phyloP scores from a whole-genome alignment of 2,329 filamentous ascomycete species.

The Exophiala mesophila region DNA sequence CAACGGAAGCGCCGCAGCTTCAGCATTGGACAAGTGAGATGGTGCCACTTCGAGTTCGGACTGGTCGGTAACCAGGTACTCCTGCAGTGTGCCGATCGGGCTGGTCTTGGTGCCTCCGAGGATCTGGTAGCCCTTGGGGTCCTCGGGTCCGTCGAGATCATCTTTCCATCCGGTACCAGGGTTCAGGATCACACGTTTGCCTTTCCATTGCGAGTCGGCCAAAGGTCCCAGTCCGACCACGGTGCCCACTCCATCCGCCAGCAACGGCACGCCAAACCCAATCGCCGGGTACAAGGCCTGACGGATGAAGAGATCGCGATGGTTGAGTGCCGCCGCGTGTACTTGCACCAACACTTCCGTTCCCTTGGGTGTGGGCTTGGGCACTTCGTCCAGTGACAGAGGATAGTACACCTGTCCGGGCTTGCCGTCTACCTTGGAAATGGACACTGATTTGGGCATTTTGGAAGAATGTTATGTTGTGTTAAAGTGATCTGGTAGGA shows the following conservation, averaged over 20 bases:
- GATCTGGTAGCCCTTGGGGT: conserved; percentile 53
- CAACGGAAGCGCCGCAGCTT: conserved; percentile 79
- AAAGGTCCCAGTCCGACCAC: conserved; percentile 61
- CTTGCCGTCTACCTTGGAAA: conserved; percentile 53
- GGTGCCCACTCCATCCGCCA: conserved; percentile 75
- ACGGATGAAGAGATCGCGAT: conserved; percentile 90
- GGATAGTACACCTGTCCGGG: conserved; percentile 74
- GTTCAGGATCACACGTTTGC: conserved; percentile 70
- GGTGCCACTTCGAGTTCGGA: conserved; percentile 73
- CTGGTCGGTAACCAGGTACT: conserved; percentile 65
- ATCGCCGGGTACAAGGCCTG: conserved; percentile 86
- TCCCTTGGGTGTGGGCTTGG: conserved; percentile 59
- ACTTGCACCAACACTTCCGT: conserved; percentile 71
- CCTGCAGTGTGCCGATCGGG: conserved; percentile 66
- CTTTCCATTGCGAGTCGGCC: conserved; percentile 53
- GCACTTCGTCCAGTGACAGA: conserved; percentile 52
- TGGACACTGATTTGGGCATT: conserved; percentile 44
- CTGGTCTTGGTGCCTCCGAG: conserved; percentile 64
- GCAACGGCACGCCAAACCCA: conserved; percentile 70
- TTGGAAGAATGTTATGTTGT: conserved; percentile 7
- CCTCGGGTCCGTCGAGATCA: conserved; percentile 68
- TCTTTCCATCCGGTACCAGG: conserved; percentile 74
- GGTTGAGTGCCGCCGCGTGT: conserved; percentile 79
- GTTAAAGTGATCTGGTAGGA: too few species aligned
- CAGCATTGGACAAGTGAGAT: conserved; percentile 62